These are phyloP conservation scores for Chaetomium cochliodes DNA, from an alignment of 495 filamentous ascomycete genomes.

Conservation along the genomic window DNA sequence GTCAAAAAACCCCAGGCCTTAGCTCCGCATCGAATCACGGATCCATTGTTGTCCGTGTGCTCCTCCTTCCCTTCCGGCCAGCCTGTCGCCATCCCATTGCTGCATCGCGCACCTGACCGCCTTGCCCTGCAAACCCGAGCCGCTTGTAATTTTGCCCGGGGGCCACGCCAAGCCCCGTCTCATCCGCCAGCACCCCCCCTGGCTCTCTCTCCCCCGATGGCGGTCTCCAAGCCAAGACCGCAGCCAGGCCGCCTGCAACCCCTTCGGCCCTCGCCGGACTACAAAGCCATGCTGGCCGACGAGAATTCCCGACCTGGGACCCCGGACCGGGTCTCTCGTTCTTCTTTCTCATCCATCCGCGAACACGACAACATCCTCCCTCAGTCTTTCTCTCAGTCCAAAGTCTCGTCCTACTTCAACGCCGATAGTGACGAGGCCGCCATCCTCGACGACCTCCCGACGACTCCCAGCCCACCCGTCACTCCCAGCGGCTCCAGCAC, in stretches of 20 bases:
- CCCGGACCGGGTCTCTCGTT: slow-evolving; percentile 47
- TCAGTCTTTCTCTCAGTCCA: slow-evolving; percentile 70
- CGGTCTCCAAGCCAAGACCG: slow-evolving; percentile 30
- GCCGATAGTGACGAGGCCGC: slow-evolving; percentile 43
- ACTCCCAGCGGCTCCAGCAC: slow-evolving; percentile 7
- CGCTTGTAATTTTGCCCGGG: slow-evolving; percentile 14
- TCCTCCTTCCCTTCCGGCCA: slow-evolving; percentile 11
- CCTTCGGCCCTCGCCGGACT: slow-evolving; percentile 27
- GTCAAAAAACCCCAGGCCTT: slow-evolving; percentile 2
- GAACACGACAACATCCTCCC: slow-evolving; percentile 56
- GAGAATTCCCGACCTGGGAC: slow-evolving; percentile 22
- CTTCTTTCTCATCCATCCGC: slow-evolving; percentile 58
- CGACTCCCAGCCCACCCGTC: slow-evolving; percentile 25
- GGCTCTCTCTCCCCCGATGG: slow-evolving; percentile 25
- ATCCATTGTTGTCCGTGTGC: slow-evolving; percentile 15
- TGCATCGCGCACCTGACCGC: slow-evolving; percentile 36
- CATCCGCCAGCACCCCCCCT: slow-evolving; percentile 14
- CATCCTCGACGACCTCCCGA: slow-evolving; percentile 32
- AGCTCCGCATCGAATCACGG: slow-evolving; percentile 21
- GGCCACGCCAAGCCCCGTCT: slow-evolving; percentile 21
- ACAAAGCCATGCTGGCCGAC: slow-evolving; percentile 36
- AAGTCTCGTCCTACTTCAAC: slow-evolving; percentile 56
- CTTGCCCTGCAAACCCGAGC: slow-evolving; percentile 3
- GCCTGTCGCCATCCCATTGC: slow-evolving; percentile 30
- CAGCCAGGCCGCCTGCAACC: slow-evolving; percentile 24